Evolutionary conservation across 2,329 filamentous ascomycete species (phyloP), one percentile per base, ranked within the genome.

Genomic region (Cladosporium sp.): DNA sequence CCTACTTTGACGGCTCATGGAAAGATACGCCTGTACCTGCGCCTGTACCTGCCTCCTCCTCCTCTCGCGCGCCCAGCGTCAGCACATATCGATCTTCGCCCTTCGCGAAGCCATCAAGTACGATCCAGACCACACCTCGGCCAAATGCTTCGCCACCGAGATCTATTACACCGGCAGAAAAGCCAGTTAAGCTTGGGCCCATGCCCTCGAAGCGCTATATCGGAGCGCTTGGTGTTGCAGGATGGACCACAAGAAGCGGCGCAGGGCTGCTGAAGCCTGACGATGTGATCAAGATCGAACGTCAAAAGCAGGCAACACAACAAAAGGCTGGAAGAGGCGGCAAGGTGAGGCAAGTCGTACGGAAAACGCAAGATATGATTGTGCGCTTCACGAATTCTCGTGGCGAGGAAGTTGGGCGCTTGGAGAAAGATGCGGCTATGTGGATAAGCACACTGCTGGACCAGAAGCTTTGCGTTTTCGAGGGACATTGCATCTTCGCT

Each of bases 371-470:
- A 16, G 93, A 98, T 70, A 83, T 95, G 5, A 79, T 98, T 53
- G 94, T 97, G 20, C 83, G 93, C 1, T 97, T 98, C 62, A 95
- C 87, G 0, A 94, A 89, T 61, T 68, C 76, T 8, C 78, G 72
- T 45, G 91, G 91, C 0, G 82, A 84, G 49, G 93, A 98, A 66
- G 79, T 98, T 41, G 93, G 93, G 3, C 79, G 93, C 53, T 69
- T 98, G 32, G 84, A 90, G 22, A 92, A 91, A 60, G 91, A 97
- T 29, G 84, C 83, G 4, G 90, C 93, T 3, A 82, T 83, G 53
- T 98, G 93, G 91, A 87, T 97, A 5, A 95, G 93, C 3, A 85
- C 90, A 0, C 71, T 98, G 58, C 82, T 97, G 45, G 93, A 98
- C 62, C 90, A 97, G 65, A 85, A 86, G 27, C 78, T 96, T 3